These are phyloP conservation scores for Fraxinus albicans DNA, from an alignment of 305 asterid species.

Conservation along the genomic window DNA sequence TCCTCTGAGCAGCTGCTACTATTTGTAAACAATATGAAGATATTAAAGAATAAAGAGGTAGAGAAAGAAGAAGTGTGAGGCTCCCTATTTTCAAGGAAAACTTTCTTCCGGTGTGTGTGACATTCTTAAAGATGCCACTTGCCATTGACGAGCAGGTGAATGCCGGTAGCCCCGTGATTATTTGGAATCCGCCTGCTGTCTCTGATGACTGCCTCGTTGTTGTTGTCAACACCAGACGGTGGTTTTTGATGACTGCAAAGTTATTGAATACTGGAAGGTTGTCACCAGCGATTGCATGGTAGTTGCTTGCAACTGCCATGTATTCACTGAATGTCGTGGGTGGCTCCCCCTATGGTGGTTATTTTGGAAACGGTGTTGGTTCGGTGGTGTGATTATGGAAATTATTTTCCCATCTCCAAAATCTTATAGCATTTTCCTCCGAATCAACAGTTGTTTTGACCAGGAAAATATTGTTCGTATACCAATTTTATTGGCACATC, in stretches of 20 bases:
- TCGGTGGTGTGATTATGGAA: background rate
- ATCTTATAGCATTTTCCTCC: background rate
- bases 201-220: background rate
- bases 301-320: background rate
- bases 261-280: background rate
- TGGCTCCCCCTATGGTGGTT: background rate
- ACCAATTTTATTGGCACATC: background rate
- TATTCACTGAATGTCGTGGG: background rate
- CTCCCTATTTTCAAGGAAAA: background rate
- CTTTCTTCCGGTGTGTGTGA: background rate
- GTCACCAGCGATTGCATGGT: background rate
- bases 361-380: background rate
- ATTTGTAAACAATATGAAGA: background rate
- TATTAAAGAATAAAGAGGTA: background rate
- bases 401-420: background rate
- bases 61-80: background rate
- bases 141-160: background rate
- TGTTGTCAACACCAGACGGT: background rate
- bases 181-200: background rate
- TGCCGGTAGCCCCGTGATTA: background rate
- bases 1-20: background rate
- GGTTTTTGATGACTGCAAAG: background rate
- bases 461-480: background rate
- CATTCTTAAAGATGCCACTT: background rate
- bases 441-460: background rate